These are phyloP conservation scores for Fusarium sp. DNA, from an alignment of 2,329 filamentous ascomycete species.

Conservation along the genomic window DNA sequence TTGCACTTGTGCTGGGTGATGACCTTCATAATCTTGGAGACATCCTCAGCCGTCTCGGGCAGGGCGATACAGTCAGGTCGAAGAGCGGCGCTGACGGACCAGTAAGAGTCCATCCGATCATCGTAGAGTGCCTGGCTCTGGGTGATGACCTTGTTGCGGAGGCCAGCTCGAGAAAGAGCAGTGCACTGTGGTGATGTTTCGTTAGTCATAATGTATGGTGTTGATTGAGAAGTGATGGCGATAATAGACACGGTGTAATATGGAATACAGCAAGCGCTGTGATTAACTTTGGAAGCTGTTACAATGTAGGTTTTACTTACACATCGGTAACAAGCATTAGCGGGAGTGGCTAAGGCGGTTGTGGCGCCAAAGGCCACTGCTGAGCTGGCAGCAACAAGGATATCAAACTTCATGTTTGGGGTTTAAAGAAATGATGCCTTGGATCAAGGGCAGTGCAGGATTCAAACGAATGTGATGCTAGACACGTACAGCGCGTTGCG, in stretches of 20 bases:
- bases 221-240: background rate
- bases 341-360: conserved; percentile 1
- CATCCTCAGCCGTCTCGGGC: conserved; percentile 50
- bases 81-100: conserved; percentile 52
- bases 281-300: background rate
- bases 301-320: conserved; percentile 19
- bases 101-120: conserved; percentile 51
- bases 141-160: conserved; percentile 47
- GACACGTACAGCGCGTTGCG: background rate
- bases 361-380: conserved; percentile 9
- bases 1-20: conserved; percentile 46
- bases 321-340: conserved; percentile 9
- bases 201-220: conserved; percentile 19
- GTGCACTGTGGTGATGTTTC: conserved; percentile 39
- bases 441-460: background rate
- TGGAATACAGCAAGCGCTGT: background rate
- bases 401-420: conserved; percentile 28
- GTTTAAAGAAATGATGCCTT: background rate
- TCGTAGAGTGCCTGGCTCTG: conserved; percentile 44
- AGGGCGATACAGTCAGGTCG: conserved; percentile 52
- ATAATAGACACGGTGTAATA: background rate
- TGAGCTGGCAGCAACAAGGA: conserved; percentile 18
- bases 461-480: conserved; percentile 4
- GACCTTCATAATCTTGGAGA: conserved; percentile 50
- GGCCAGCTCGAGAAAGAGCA: conserved; percentile 38